These are phyloP conservation scores for Chenopodium suecicum DNA, from an alignment of 148 eudicot species.

Conservation along the genomic window DNA sequence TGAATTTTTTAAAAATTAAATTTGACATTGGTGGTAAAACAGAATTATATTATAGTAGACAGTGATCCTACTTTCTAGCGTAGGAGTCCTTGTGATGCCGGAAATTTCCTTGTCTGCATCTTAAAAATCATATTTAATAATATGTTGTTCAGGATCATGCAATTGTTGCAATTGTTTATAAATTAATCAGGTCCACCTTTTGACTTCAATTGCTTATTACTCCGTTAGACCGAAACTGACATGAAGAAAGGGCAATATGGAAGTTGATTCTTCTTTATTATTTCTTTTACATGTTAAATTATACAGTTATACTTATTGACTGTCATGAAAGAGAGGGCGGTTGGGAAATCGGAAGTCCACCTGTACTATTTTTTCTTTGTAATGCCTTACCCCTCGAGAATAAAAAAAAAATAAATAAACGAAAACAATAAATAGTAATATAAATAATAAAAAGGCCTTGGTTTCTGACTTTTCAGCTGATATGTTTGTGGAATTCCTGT, in stretches of 20 bases:
- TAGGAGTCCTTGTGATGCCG: not conserved
- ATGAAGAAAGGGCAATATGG: not conserved
- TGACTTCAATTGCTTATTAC: not conserved
- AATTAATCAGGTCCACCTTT: not conserved
- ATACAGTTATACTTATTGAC: not conserved
- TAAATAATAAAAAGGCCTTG: not conserved
- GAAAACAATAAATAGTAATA: too few relatives aligned
- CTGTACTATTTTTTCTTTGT: not conserved
- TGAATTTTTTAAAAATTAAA: too few relatives aligned
- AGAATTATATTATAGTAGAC: not conserved
- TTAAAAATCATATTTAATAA: not conserved
- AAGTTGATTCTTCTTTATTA: not conserved
- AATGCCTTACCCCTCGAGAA: not conserved
- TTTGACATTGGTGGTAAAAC: not conserved
- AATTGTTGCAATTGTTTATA: not conserved
- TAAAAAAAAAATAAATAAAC: too few relatives aligned
- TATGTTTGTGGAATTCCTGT: not conserved
- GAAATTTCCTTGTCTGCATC: not conserved
- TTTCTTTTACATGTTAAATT: not conserved
- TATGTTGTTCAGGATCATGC: not conserved
- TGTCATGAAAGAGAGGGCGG: not conserved
- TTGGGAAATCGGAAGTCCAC: not conserved
- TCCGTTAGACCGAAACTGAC: too few relatives aligned
- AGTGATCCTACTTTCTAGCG: not conserved
- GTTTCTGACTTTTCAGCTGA: not conserved